Base-by-base conservation (phyloP, 2,329 filamentous ascomycete species). In the Claviceps sorghi region DNA sequence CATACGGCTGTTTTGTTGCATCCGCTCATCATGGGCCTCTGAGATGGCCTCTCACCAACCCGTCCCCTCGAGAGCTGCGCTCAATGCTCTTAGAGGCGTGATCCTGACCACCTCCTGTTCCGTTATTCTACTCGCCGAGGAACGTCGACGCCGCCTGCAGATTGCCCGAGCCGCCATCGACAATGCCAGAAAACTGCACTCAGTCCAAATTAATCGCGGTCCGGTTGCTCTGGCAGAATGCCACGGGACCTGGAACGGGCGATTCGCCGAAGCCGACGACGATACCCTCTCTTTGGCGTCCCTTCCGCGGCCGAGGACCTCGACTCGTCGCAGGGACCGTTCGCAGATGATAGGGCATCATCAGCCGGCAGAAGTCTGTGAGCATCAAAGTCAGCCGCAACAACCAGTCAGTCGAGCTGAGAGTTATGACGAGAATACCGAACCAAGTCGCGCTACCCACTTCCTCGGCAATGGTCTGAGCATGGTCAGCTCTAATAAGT, bases 101-200 rank as follows among this genome's bases (percentile, higher is more conserved):
- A 71, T 77, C 52, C 64, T 80, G 17, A 77, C 77, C 49, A 79
- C 77, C 2, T 78, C 77, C 9, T 80, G 76, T 60, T 79, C 76
- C 43, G 69, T 80, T 52, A 71, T 73, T 49, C 62, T 77, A 29
- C 66, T 80, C 52, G 69, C 77, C 53, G 77, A 80, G 63, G 77
- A 80, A 62, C 75, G 76, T 48, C 71, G 77, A 54, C 74, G 75
- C 53, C 72, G 76, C 29, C 73, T 79, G 55, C 73, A 73, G 52
- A 67, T 76, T 45, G 70, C 75, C 36, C 68, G 69, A 45, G 67
- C 73, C 21, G 73, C 75, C 17, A 68, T 77, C 38, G 69, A 75
- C 4, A 80, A 80, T 67, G 75, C 72, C 22, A 67, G 73, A 52
- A 77, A 71, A 53, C 60, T 79, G 10, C 76, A 72, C 53, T 69